Base-by-base conservation (phyloP, 768 basidiomycete species). In the Boletus barrowsii region DNA sequence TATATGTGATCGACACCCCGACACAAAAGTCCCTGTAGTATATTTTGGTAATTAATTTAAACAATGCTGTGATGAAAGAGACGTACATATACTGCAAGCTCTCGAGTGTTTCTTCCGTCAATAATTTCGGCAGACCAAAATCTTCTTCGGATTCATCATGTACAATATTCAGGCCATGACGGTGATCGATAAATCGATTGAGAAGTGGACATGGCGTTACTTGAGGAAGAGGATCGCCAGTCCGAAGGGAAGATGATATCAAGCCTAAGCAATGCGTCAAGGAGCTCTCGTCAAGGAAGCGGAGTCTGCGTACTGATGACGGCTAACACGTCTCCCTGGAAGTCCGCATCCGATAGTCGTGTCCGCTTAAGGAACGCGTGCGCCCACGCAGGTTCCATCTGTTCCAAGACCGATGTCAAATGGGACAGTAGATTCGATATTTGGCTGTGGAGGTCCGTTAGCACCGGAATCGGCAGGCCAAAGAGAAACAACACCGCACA, bases 271-370 rank as follows among this genome's bases (percentile, higher is more conserved):
- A 40, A 26, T 7, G 4, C 9, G 36, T n/a, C 37, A 4, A n/a
- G n/a, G 18, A 55, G 17, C 0, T 9, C 10, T 44, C 26, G 1
- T 51, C 4, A 32, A 30, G 17, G 8, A 55, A 33, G 45, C 17
- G 26, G 11, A 30, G 18, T 35, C 14, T 35, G 63, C 81, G 46
- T 55, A 87, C 88, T 86, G 54, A 93, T 83, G 7, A 93, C 88
- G 13, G 92, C 88, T 4, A 94, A 76, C 8, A 92, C 76, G 54
- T 93, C 91, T 2, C 92, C 93, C 58, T 93, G 85, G 59, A 95
- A 94, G 59, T 85, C 83, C 0, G 85, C 77, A 62, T 93, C 90
- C 39, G 85, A 73, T 54, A 95, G 79, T 15, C 89, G 76, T 0
- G 90, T 89, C 30, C 91, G 74, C 18, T 79, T 79, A 17, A 94